Evolutionary conservation across 345 rosid species (phyloP), one percentile per base, ranked within the genome.

Genomic region (Melaleuca quinquenervia): DNA sequence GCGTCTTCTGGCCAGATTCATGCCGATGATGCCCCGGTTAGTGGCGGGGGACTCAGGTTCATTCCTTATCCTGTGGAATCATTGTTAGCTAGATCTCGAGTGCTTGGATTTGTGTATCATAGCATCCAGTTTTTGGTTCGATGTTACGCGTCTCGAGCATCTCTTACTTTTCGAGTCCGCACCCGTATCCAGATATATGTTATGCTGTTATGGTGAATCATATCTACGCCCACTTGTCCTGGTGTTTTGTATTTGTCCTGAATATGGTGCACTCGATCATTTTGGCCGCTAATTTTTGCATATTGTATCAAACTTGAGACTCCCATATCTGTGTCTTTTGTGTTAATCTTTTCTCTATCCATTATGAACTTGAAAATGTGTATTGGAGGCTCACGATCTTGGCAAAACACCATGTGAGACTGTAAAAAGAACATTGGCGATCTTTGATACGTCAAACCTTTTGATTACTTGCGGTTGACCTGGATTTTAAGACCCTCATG

Each of bases 1-100:
- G 88, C 97, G 22, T 90, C 96, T 88, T 92, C 99, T 48, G 92
- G 90, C 86, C 98, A 94, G 88, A 91, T 91, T 90, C 93, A 94
- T 24, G 93, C 94, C 82, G 96, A 93, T 80, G 96, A 95, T 82
- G 92, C 91, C 54, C 99, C 96, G 41, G 98, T 93, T 26, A 93
- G 95, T 87, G 99, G 99, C 60, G 98, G 99, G 1, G 98, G 99
- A 55, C 96, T 94, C 88, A 97, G 99, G 99, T 97, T 86, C 32
- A 53, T 29, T 82, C 52, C 41, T 51, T 21, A 27, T 7, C 21
- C 48, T 64, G 10, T 2, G 80, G 44, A 36, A 41, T 83, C 85
- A 85, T 88, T 83, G 89, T 85, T 45, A 1, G 50, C 85, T 55
- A 75, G 54, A 32, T 64, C 83, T 82, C 83, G 52, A 13, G 20